Evolutionary conservation across 2,329 filamentous ascomycete genomes (phyloP), one percentile per base, ranked within the genome.

Genomic region (Aspergillus ruber): DNA sequence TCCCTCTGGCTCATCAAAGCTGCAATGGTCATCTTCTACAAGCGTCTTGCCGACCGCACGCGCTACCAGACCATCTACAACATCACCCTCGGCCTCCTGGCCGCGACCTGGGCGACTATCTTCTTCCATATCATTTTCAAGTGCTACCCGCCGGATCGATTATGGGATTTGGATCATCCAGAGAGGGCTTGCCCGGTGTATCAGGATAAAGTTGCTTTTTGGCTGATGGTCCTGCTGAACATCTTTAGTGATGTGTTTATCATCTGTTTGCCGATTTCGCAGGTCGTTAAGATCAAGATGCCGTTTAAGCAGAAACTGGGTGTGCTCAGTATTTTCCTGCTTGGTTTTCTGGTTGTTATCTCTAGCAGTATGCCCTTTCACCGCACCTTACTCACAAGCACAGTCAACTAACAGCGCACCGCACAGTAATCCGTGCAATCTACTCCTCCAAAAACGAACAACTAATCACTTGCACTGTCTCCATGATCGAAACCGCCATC

Each of bases 391-490:
- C n/a, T n/a, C n/a, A n/a, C n/a, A n/a, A n/a, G n/a, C n/a, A n/a
- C n/a, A n/a, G n/a, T n/a, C n/a, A n/a, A n/a, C n/a, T n/a, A n/a
- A n/a, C n/a, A n/a, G n/a, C n/a, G n/a, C n/a, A n/a, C n/a, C n/a
- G n/a, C n/a, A n/a, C 20, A 58, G 56, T 58, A n/a, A 57, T 58
- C 20, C 54, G 56, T 3, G 56, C 54, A 21, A 51, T 56, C 32
- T 58, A 54, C 47, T 51, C 56, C 47, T 42, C 48, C 36, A 48
- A 36, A 32, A 53, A 53, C 38, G 48, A 57, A 33, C 55, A 58
- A 49, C 54, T 58, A 50, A 57, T 58, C 15, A 58, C 55, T 20
- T 58, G 56, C 49, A 57, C 56, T n/a, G 56, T 58, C 8, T 57
- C 55, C 15, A 56, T 58, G 55, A 46, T 58, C 35, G 56, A 58